Conservation (phyloP, 73 alveolate species). For the Symbiodinium pilosum region DNA sequence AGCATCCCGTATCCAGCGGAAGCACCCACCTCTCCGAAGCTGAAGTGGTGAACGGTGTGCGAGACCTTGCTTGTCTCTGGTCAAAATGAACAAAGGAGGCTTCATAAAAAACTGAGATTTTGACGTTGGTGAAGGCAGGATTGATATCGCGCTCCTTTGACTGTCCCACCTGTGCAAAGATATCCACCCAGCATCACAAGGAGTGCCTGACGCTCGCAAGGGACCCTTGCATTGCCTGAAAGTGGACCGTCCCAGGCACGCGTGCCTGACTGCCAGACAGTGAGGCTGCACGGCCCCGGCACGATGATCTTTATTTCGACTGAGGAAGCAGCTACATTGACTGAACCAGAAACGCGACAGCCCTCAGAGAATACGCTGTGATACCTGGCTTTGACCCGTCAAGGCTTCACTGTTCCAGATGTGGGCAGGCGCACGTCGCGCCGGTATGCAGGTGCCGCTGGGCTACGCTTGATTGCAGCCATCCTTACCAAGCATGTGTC, state of each 20-base stretch:
- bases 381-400: neutral
- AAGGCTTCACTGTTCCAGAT: neutral
- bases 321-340: neutral
- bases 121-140: slow-evolving; percentile 70
- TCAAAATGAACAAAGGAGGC: neutral
- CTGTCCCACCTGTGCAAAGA: slow-evolving; percentile 20
- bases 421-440: slow-evolving; percentile 1
- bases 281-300: too few species aligned
- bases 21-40: slow-evolving; percentile 40
- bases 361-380: slow-evolving; percentile 79
- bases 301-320: too few species aligned
- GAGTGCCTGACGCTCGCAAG: too few species aligned
- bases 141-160: slow-evolving; percentile 66
- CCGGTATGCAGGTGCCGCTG: slow-evolving; percentile 64
- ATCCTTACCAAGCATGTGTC: neutral
- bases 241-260: slow-evolving; percentile 88
- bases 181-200: neutral
- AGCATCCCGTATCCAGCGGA: neutral
- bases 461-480: slow-evolving; percentile 28
- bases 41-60: slow-evolving; percentile 61
- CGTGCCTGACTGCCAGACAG: too few species aligned
- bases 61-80: too few species aligned
- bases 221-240: slow-evolving; percentile 13
- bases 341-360: slow-evolving; percentile 59
- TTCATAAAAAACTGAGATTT: neutral